phyloP scores from a whole-genome alignment of 1,284 basidiomycete species.

The Lignosus rhinocerotis region DNA sequence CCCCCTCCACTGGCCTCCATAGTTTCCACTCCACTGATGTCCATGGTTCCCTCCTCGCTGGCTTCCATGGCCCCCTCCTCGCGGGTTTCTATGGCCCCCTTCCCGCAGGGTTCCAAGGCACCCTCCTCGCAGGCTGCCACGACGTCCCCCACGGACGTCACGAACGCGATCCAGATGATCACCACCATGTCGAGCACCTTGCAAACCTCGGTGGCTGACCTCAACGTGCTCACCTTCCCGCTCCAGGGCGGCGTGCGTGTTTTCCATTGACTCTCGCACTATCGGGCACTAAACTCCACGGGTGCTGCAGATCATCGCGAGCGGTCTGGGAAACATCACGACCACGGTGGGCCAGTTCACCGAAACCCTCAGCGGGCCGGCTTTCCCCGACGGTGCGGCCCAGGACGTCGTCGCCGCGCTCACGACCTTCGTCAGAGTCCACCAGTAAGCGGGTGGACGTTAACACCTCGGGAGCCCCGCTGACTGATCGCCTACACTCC shows the following conservation, averaged over 20 bases:
- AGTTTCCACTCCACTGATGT: too few relatives aligned
- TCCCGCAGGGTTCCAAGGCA: too few relatives aligned
- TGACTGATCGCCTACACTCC: too few relatives aligned
- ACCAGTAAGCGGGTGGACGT: not conserved
- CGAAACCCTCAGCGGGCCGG: not conserved
- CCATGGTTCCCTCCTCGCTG: too few relatives aligned
- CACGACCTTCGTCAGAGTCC: constrained; percentile 8
- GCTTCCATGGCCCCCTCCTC: too few relatives aligned
- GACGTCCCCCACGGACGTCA: not conserved
- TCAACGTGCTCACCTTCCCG: not conserved
- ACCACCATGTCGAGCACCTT: not conserved
- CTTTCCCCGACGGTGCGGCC: constrained; percentile 1
- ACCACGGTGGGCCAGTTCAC: constrained; percentile 1
- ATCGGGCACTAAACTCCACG: not conserved
- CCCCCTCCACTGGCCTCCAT: too few relatives aligned
- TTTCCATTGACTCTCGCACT: too few relatives aligned
- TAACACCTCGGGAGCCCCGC: too few relatives aligned
- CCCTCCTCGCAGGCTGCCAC: not conserved
- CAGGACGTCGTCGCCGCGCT: constrained; percentile 2
- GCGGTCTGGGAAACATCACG: constrained; percentile 3
- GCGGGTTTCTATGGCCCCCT: too few relatives aligned
- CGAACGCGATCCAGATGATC: not conserved
- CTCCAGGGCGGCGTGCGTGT: not conserved
- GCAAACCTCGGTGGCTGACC: not conserved
- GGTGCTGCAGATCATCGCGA: not conserved